These are phyloP conservation scores for Neurospora sublineolata DNA, from an alignment of 495 filamentous ascomycete species.

Conservation along the genomic window DNA sequence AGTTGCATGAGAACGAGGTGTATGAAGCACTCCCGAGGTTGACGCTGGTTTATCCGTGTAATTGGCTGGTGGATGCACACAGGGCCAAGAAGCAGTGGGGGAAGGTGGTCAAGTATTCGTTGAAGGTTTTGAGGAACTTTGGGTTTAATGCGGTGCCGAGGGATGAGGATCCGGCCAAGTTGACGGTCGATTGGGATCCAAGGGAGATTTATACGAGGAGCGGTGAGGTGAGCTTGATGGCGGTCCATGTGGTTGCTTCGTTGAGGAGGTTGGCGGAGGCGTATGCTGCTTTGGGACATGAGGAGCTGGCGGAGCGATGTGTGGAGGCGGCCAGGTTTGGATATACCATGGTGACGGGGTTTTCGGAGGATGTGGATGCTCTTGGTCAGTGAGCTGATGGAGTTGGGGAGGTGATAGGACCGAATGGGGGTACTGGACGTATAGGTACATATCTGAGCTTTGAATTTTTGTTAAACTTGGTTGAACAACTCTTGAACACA, in stretches of 20 bases:
- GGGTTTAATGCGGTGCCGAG: constrained; percentile 21
- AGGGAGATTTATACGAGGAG: constrained; percentile 10
- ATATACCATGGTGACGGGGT: constrained; percentile 28
- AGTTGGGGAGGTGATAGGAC: not conserved
- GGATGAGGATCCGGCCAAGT: constrained; percentile 10
- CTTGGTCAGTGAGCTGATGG: not conserved
- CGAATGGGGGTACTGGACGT: not conserved
- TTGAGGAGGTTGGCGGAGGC: constrained; percentile 27
- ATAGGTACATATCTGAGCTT: not conserved
- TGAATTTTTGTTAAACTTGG: not conserved
- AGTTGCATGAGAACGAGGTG: constrained; percentile 23
- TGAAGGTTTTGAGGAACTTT: constrained; percentile 32
- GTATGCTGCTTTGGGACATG: constrained; percentile 18
- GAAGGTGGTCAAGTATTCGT: constrained; percentile 26
- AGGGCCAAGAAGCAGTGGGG: constrained; percentile 24
- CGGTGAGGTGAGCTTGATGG: constrained; percentile 22
- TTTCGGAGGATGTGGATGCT: not conserved
- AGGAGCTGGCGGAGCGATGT: constrained; percentile 17
- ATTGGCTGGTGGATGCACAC: constrained; percentile 31
- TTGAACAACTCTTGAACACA: not conserved
- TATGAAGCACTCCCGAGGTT: constrained; percentile 28
- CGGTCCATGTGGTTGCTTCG: constrained; percentile 27
- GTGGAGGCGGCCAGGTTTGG: constrained; percentile 24
- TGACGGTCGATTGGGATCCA: constrained; percentile 14
- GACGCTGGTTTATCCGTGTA: constrained; percentile 29